Percentiles rank a stretch among this genome's conserved stretches.
Conservation (phyloP, 495 filamentous ascomycete species). For the Lasiosphaeris hirsuta region DNA sequence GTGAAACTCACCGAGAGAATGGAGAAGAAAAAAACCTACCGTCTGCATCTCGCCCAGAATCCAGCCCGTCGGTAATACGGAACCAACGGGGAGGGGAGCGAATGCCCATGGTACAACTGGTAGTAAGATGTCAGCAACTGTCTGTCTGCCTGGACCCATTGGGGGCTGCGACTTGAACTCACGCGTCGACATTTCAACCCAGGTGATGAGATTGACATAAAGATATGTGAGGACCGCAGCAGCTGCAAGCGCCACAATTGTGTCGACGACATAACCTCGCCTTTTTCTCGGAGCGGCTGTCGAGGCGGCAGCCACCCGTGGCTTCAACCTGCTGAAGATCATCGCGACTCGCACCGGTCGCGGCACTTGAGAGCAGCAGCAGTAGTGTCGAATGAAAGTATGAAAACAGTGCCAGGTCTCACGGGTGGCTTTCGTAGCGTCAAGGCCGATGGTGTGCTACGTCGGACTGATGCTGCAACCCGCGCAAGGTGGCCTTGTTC, state of each 20-base stretch:
- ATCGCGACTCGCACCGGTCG: neutral
- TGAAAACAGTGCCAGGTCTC: too few relatives aligned
- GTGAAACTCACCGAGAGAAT: neutral
- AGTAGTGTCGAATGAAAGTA: too few relatives aligned
- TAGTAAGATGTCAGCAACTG: neutral
- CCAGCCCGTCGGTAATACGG: constrained; percentile 58
- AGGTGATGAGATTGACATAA: constrained; percentile 5
- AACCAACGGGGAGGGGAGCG: constrained; percentile 54
- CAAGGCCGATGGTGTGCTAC: too few relatives aligned
- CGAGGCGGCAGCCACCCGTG: neutral
- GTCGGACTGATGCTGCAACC: too few relatives aligned
- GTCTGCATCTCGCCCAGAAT: constrained; percentile 54
- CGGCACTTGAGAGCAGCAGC: too few relatives aligned
- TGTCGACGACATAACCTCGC: constrained; percentile 11
- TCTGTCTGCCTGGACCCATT: neutral
- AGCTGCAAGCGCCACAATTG: constrained; percentile 13
- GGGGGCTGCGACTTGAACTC: neutral
- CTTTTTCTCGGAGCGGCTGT: neutral
- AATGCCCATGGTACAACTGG: constrained; percentile 23
- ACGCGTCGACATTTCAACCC: constrained; percentile 1
- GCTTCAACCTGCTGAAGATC: neutral
- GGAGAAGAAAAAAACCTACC: neutral
- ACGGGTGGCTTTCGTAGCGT: too few relatives aligned
- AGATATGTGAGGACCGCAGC: constrained; percentile 5
- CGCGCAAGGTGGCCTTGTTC: too few relatives aligned